These are phyloP conservation scores for Musa balbisiana DNA, from an alignment of 202 grass and related monocot species.

Conservation along the genomic window DNA sequence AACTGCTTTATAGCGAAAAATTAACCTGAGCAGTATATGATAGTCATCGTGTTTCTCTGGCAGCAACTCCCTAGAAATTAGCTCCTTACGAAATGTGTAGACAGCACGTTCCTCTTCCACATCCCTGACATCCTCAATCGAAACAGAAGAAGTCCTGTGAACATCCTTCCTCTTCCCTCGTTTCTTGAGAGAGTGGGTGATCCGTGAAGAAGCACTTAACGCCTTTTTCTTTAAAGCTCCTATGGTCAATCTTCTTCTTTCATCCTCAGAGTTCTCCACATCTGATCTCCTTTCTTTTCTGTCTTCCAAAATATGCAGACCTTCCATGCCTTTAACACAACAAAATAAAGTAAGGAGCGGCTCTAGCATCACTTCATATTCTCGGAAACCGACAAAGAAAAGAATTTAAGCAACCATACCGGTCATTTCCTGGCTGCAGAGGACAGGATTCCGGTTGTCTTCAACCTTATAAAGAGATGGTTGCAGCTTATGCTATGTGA, in stretches of 20 bases:
- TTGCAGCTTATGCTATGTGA: background rate
- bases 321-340: conserved; percentile 36
- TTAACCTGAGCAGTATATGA: conserved; percentile 78
- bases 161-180: conserved; percentile 69
- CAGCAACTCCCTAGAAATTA: conserved; percentile 58
- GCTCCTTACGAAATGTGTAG: conserved; percentile 74
- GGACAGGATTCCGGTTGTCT: background rate
- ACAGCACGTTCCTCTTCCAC: conserved; percentile 77
- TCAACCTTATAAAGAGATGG: background rate
- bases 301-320: conserved; percentile 38
- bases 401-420: background rate
- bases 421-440: background rate
- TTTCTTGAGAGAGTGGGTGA: conserved; percentile 89
- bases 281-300: conserved; percentile 71
- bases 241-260: conserved; percentile 72
- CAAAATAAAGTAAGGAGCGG: background rate
- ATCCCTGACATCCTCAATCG: conserved; percentile 84
- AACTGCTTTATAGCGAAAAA: background rate
- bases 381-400: background rate
- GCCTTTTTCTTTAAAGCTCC: conserved; percentile 93
- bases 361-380: background rate
- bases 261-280: conserved; percentile 84
- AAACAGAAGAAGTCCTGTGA: conserved; percentile 46
- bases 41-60: conserved; percentile 81
- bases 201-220: conserved; percentile 68